Evolutionary conservation across 306 rosid genomes (phyloP).

Genomic region (Vigna mungo): DNA sequence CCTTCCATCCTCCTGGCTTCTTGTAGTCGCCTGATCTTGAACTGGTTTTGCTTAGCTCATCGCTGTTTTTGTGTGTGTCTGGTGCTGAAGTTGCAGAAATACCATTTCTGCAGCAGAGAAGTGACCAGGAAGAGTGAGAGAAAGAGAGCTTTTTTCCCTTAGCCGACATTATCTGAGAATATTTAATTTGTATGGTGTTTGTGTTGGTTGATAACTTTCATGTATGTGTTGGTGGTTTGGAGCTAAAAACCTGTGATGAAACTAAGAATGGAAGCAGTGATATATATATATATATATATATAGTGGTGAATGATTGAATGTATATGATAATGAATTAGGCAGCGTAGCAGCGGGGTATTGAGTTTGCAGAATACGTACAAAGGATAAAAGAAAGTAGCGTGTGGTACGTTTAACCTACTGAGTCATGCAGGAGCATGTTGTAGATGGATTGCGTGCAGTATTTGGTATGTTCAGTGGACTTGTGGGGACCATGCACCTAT

Average conservation of each 20-base stretch:
- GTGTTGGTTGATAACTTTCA: background rate
- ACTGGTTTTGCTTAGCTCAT: conserved; percentile 26
- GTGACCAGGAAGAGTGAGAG: conserved; percentile 19
- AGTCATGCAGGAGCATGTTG: conserved; percentile 23
- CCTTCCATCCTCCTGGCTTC: conserved; percentile 88
- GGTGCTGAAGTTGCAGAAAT: conserved; percentile 30
- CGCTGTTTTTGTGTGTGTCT: conserved; percentile 29
- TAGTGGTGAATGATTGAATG: conserved; percentile 15
- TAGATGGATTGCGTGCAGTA: conserved; percentile 28
- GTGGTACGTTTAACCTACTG: background rate
- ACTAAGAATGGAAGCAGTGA: conserved; percentile 27
- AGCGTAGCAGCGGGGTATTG: background rate
- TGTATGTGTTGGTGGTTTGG: conserved; percentile 6
- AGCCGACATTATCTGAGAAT: conserved; percentile 38
- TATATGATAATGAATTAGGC: background rate
- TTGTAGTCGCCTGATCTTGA: conserved; percentile 29
- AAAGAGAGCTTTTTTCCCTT: conserved; percentile 31
- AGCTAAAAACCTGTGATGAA: conserved; percentile 24
- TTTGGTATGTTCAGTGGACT: conserved; percentile 35
- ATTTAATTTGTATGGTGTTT: background rate
- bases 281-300: conserved; percentile 24
- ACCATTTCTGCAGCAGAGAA: conserved; percentile 36
- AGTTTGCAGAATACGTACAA: conserved; percentile 37
- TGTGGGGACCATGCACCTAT: conserved; percentile 42
- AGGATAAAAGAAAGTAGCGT: background rate